A percentile compares a stretch with the other conserved stretches of the same genome.
Conservation (phyloP, 331 rosid species). For the Cydonia oblonga region DNA sequence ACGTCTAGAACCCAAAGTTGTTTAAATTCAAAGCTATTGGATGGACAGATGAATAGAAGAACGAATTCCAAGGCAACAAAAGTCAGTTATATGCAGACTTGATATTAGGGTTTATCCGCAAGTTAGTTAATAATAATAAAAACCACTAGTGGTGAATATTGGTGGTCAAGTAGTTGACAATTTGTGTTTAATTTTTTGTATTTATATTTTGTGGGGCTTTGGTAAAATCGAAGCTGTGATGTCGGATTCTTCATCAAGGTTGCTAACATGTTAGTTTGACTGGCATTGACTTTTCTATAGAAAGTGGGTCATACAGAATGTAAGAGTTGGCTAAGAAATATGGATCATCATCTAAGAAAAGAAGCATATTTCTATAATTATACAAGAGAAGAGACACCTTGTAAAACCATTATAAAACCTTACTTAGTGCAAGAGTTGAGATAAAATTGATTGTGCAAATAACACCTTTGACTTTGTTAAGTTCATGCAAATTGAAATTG, state of each 20-base stretch:
- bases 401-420: not conserved
- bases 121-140: not conserved
- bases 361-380: not conserved
- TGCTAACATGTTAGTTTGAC: not conserved
- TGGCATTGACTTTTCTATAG: not conserved
- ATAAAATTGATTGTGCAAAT: not conserved
- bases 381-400: not conserved
- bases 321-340: not conserved
- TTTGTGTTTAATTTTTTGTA: not conserved
- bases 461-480: not conserved
- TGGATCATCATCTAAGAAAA: not conserved
- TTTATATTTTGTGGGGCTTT: not conserved
- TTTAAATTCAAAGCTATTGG: not conserved
- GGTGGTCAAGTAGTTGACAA: not conserved
- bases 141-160: not conserved
- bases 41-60: not conserved
- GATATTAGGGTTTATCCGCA: not conserved
- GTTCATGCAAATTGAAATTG: not conserved
- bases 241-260: not conserved
- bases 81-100: not conserved
- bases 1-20: not conserved
- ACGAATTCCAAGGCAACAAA: not conserved
- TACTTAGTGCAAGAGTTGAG: not conserved
- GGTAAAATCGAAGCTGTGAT: not conserved
- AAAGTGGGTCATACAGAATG: not conserved